Evolutionary conservation across 2,329 filamentous ascomycete species (phyloP), one percentile per base, ranked within the genome.

Genomic region (Penicillium fuscoglaucum): DNA sequence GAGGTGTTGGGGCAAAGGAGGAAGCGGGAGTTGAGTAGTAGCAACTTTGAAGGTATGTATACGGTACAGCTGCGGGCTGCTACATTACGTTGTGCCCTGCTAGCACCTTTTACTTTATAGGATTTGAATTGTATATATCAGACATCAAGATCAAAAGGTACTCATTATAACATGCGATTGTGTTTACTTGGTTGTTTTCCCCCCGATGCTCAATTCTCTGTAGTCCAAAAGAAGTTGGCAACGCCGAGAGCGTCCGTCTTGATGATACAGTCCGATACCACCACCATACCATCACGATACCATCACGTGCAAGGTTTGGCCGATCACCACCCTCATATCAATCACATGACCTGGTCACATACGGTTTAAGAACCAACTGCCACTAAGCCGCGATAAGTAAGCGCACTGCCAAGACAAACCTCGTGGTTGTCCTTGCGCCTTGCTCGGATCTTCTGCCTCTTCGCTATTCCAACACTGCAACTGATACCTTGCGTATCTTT

Each of bases 401-500:
- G 58, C 54, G 61, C n/a, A 31, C 17, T 52, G 65, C 66, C 66
- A 68, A 68, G 66, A 48, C 41, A 55, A 63, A 70, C 65, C 63
- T 70, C 67, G 67, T 70, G 64, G 61, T 60, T 61, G 55, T 60
- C 57, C 64, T 65, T 67, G 66, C 61, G 66, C 65, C 63, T 65
- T 58, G 47, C 48, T 61, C 55, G 57, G 39, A 57, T 59, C 64
- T 62, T 58, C 58, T 60, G 58, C 58, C 57, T 61, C 65, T 63
- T 61, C 61, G 61, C 54, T 65, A 58, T 57, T 60, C 52, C 58
- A 62, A 61, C 57, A 29, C 55, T 44, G 44, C 56, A 60, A 55
- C 63, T 58, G 62, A 61, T 68, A 64, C 63, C 63, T 57, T 64
- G 65, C 64, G 70, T 72, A 70, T 72, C 62, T 59, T 61, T 54